Base-by-base conservation (phyloP, 1,139 yeast genomes). In the Ogataea hybrid region DNA sequence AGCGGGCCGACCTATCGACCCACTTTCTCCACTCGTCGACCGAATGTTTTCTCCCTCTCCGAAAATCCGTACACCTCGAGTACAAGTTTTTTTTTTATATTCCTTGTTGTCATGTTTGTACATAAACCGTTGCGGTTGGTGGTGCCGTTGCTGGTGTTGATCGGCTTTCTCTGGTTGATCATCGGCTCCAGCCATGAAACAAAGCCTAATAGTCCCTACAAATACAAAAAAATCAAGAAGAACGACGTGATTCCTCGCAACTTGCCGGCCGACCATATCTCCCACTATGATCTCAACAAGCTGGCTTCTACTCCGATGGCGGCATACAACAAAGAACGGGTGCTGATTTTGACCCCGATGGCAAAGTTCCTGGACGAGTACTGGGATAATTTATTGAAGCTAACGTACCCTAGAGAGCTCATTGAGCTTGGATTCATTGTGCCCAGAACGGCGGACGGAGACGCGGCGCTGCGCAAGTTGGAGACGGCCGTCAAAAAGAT, bases 361-460 rank as follows among this genome's bases (percentile, higher is more conserved):
- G 84, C 95, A 36, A 77, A 80, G 51, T 92, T 92, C 61, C 79
- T 84, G 60, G 80, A 81, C 17, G 84, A 78, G 54, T 92, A 89
- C 68, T 92, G 97, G 97, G 77, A 77, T 31, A 92, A 92, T 62
- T 65, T 92, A 49, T 65, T 84, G 49, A 72, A 73, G 51, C 68
- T 92, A 56, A 70, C 80, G 14, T 92, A 92, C 62, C 97, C 96
- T 46, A 87, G 92, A 62, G 80, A 79, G 35, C 74, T 87, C 52
- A 73, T 90, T 38, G 95, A 90, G 52, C 72, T 92, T 44, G 98
- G 97, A 0, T 90, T 92, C 61, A 90, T 92, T 40, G 75, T 90
- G 36, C 97, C 98, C 40, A 74, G 95, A 54, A 79, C 79, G 30
- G 64, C 71, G 15, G 84, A 84, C 41, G 97, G 97, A 37, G 96